Base-by-base conservation (phyloP, 1,139 yeast genomes). In the Yamadazyma dushanensis region DNA sequence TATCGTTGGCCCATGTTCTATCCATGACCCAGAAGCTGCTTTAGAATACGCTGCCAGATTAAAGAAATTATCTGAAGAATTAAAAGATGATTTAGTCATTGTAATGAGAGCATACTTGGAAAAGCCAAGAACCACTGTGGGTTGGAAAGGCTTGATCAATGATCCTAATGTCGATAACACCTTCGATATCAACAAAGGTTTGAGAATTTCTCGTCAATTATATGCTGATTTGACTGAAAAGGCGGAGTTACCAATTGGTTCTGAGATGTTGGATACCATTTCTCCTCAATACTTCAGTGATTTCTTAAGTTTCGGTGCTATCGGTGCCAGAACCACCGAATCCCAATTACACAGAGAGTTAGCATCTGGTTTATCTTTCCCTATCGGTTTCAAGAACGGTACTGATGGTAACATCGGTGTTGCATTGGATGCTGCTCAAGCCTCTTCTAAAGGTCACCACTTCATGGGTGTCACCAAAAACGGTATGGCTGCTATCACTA, bases 51-150 rank as follows among this genome's bases (percentile, higher is more conserved):
- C 92, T 50, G 70, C 71, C 27, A 73, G 78, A 50, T 74, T 92
- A 47, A 65, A 76, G 37, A 67, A 70, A 36, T 64, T 85, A 28
- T 66, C 85, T 26, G 78, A 81, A 33, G 74, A 80, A 53, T 70
- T 84, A 49, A 73, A 83, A 49, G 79, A 77, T 33, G 97, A 90
- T 51, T 75, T 92, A 38, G 78, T 80, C 46, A 82, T 92, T 43
- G 85, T 92, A 43, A 92, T 92, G 98, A 82, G 98, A 70, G 97
- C 97, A 3, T 92, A 92, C 70, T 75, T 92, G 55, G 98, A 92
- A 65, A 92, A 92, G 66, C 98, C 98, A 47, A 81, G 98, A 69
- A 92, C 98, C 36, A 92, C 97, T 16, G 97, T 92, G 36, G 98
- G 98, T 43, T 92, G 98, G 98, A 92, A 92, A 66, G 98, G 97